Evolutionary conservation across 176 grass and related monocot species (phyloP), one percentile per base, ranked within the genome.

Genomic region (Raddia distichophylla): DNA sequence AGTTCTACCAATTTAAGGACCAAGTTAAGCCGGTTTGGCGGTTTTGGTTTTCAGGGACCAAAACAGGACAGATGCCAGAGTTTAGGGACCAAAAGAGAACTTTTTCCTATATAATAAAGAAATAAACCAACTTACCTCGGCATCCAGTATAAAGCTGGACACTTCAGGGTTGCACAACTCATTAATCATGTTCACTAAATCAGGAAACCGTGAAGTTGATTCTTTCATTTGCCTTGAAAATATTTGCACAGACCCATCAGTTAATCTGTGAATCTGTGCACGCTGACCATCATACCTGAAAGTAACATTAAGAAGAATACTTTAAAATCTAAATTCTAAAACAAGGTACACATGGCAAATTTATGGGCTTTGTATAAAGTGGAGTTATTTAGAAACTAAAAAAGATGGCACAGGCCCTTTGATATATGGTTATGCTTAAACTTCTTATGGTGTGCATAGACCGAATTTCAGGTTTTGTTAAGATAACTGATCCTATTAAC

Each of bases 201-300:
- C 90, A 56, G 95, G 92, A 86, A 98, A 95, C 65, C 92, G 85
- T 18, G 84, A 69, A n/a, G 92, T 95, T 55, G 95, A 93, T 84
- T 98, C 95, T 89, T 98, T 98, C 95, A 95, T 95, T 91, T 98
- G 92, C 68, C 95, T 90, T 60, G 95, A 98, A 91, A 98, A 98
- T 81, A 95, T 86, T 70, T 80, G 81, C 80, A 93, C 67, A 53
- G 92, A 95, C 54, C 90, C 95, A 88, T 98, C 89, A 80, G 44
- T 22, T 86, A 82, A 62, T 93, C 85, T 89, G 77, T 98, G 95
- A 88, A 98, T 98, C 91, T 98, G 95, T 8, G 95, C 95, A 57
- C 92, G 88, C 81, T 98, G 95, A 78, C 92, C 95, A 87, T 98
- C 95, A 89, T 98, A 98, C 76, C 95, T 98, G 75, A 44, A 93